Evolutionary conservation across 2,329 filamentous ascomycete species (phyloP).

Genomic region (Lojkania enalia): DNA sequence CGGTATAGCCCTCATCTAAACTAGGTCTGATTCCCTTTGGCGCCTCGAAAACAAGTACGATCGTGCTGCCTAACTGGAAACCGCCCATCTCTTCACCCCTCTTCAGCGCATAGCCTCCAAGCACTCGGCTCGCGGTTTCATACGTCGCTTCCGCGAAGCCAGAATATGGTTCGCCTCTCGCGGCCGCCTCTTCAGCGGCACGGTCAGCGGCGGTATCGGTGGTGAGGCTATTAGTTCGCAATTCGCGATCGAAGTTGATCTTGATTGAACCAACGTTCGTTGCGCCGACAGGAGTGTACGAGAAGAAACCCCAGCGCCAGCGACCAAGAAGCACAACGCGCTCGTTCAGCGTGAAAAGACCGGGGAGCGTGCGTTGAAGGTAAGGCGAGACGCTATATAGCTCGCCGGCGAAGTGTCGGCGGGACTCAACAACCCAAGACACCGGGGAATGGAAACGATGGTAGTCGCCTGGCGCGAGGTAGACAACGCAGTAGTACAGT

Average conservation of each 20-base stretch:
- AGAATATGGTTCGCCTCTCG: slow-evolving; percentile 78
- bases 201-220: slow-evolving; percentile 91
- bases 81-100: slow-evolving; percentile 97
- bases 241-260: slow-evolving; percentile 93
- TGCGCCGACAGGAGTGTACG: slow-evolving; percentile 90
- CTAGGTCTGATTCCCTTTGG: slow-evolving; percentile 64
- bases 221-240: slow-evolving; percentile 87
- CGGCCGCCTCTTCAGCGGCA: slow-evolving; percentile 77
- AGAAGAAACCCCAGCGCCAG: slow-evolving; percentile 98
- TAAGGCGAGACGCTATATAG: slow-evolving; percentile 95
- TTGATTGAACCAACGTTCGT: slow-evolving; percentile 97
- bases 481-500: slow-evolving; percentile 92
- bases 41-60: slow-evolving; percentile 96
- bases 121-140: slow-evolving; percentile 70
- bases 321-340: slow-evolving; percentile 88
- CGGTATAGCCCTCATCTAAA: slow-evolving; percentile 60
- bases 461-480: slow-evolving; percentile 96
- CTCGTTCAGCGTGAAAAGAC: slow-evolving; percentile 95
- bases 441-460: slow-evolving; percentile 96
- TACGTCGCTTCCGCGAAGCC: slow-evolving; percentile 95
- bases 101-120: slow-evolving; percentile 80
- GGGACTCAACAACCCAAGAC: slow-evolving; percentile 90
- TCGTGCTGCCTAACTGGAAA: slow-evolving; percentile 91
- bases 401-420: slow-evolving; percentile 97
- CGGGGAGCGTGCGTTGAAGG: slow-evolving; percentile 86